phyloP scores from a whole-genome alignment of 2,329 filamentous ascomycete genomes.

The Venturia nashicola region DNA sequence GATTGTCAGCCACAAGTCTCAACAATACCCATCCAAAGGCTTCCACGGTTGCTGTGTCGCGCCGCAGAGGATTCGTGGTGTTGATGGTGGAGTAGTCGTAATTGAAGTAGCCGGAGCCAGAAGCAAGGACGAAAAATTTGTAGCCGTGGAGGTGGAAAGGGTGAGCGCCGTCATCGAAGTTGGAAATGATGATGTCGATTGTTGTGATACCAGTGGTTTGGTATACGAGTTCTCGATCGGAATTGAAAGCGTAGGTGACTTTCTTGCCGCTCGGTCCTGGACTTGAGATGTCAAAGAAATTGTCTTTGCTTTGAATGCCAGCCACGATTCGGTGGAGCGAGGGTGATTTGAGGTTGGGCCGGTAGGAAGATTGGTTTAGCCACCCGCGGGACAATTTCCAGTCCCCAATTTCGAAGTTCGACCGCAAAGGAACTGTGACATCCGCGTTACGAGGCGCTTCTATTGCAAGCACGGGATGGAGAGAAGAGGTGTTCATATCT shows the following conservation, averaged over 20 bases:
- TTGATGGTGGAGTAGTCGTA: conserved; percentile 17
- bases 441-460: conserved; percentile 10
- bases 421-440: background rate
- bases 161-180: conserved; percentile 6
- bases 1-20: conserved; percentile 6
- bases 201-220: background rate
- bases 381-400: background rate
- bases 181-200: conserved; percentile 3
- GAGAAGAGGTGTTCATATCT: background rate
- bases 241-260: conserved; percentile 16
- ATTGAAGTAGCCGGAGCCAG: conserved; percentile 22
- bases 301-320: background rate
- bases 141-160: conserved; percentile 7
- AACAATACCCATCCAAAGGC: conserved; percentile 4
- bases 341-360: background rate
- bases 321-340: background rate
- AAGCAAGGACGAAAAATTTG: conserved; percentile 11
- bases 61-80: conserved; percentile 12
- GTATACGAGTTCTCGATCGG: conserved; percentile 16
- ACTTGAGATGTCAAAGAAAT: background rate
- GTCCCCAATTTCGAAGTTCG: conserved; percentile 5
- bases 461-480: background rate
- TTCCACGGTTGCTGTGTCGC: conserved; percentile 2
- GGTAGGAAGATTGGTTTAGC: background rate
- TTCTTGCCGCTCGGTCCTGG: background rate